Evolutionary conservation across 164 flowering plant species (phyloP).

Genomic region (Annona cherimola): DNA sequence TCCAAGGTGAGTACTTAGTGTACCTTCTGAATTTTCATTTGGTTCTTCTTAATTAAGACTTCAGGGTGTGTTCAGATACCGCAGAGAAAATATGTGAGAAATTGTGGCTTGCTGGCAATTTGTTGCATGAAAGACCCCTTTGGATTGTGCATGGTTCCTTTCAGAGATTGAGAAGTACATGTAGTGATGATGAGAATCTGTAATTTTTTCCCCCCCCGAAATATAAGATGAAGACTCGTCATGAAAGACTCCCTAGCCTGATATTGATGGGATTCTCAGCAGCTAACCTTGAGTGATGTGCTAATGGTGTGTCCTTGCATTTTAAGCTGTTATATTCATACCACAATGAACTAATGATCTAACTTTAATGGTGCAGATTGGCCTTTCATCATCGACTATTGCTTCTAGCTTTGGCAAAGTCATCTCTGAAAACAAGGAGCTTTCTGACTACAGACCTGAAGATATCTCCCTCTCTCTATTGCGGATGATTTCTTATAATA

Average conservation of each 20-base stretch:
- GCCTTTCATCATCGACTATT: constrained; percentile 92
- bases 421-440: constrained; percentile 84
- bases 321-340: not conserved
- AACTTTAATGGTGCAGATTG: constrained; percentile 49
- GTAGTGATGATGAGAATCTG: too few relatives aligned
- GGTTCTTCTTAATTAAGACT: not conserved
- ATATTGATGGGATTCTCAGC: too few relatives aligned
- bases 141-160: too few relatives aligned
- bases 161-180: too few relatives aligned
- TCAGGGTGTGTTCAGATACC: not conserved
- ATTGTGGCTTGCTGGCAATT: too few relatives aligned
- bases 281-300: too few relatives aligned
- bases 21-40: not conserved
- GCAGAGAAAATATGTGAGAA: not conserved
- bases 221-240: too few relatives aligned
- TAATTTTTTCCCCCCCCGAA: too few relatives aligned
- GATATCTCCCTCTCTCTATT: constrained; percentile 93
- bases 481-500: constrained; percentile 97
- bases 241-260: too few relatives aligned
- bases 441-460: constrained; percentile 92
- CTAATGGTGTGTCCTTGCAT: too few relatives aligned
- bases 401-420: constrained; percentile 99
- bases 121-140: too few relatives aligned
- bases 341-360: not conserved
- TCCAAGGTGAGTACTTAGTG: constrained; percentile 45